These are phyloP conservation scores for Dothiorella sarmentorum DNA, from an alignment of 2,329 filamentous ascomycete genomes.

Conservation along the genomic window DNA sequence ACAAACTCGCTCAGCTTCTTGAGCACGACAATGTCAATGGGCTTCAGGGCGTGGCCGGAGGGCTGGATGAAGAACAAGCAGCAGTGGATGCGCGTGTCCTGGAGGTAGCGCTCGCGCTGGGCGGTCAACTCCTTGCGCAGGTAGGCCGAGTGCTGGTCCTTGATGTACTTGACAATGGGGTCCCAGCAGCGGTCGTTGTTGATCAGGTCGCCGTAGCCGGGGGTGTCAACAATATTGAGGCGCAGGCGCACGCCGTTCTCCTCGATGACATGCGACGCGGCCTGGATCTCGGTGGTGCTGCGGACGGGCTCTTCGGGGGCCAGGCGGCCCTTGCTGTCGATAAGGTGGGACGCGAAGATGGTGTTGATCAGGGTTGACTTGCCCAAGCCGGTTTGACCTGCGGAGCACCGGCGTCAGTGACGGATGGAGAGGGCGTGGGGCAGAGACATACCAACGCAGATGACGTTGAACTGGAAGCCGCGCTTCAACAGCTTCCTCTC, in stretches of 20 bases:
- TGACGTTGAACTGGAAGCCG: conserved; percentile 99
- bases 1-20: conserved; percentile 99
- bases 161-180: conserved; percentile 99
- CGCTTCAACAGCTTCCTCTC: conserved; percentile 99
- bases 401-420: conserved; percentile 21
- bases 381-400: conserved; percentile 96
- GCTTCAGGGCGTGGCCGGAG: conserved; percentile 96
- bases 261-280: conserved; percentile 97
- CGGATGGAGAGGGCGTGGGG: not conserved
- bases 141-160: conserved; percentile 99
- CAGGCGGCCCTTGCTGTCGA: conserved; percentile 96
- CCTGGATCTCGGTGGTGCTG: conserved; percentile 95
- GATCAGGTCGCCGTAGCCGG: conserved; percentile 95
- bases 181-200: conserved; percentile 99
- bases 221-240: conserved; percentile 98
- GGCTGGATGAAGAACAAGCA: conserved; percentile 99
- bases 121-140: conserved; percentile 98
- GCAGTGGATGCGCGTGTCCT: conserved; percentile 98
- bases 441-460: conserved; percentile 84
- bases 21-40: conserved; percentile 97
- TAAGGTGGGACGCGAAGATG: conserved; percentile 98
- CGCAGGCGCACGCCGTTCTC: conserved; percentile 97
- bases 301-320: conserved; percentile 89
- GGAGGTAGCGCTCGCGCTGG: conserved; percentile 97
- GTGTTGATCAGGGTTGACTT: conserved; percentile 99